A percentile compares a stretch with the other conserved stretches of the same genome.
Conservation (phyloP, 1,284 basidiomycete species). For the Trametes polyzona region DNA sequence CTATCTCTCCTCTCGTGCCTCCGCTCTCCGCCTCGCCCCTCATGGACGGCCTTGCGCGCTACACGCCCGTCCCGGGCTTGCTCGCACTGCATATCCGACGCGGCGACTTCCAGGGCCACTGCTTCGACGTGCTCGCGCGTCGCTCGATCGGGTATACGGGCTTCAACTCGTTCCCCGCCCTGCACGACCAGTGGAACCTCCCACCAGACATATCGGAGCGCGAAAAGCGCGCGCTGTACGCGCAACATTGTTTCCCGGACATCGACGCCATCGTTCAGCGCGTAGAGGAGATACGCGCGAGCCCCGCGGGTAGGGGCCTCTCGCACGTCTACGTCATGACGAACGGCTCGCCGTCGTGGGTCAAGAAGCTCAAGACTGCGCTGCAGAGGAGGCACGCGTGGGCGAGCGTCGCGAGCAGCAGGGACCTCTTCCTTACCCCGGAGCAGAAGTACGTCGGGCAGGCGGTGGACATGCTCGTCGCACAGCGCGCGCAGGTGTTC, state of each 20-base stretch:
- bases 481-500: slow-evolving; percentile 45
- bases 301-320: slow-evolving; percentile 28
- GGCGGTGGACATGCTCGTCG: slow-evolving; percentile 50
- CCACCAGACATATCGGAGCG: slow-evolving; percentile 33
- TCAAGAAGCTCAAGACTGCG: slow-evolving; percentile 34
- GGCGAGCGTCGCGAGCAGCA: slow-evolving; percentile 36
- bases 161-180: slow-evolving; percentile 45
- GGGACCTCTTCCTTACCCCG: slow-evolving; percentile 41
- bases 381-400: slow-evolving; percentile 25
- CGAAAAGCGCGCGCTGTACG: slow-evolving; percentile 36
- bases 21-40: slow-evolving; percentile 17
- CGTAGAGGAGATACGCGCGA: slow-evolving; percentile 35
- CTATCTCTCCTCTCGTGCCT: slow-evolving; percentile 13
- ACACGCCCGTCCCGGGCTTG: slow-evolving; percentile 40
- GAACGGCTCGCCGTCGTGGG: slow-evolving; percentile 39
- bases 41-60: slow-evolving; percentile 16
- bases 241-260: slow-evolving; percentile 45
- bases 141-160: slow-evolving; percentile 46
- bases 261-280: slow-evolving; percentile 45
- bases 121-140: slow-evolving; percentile 44
- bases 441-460: slow-evolving; percentile 45
- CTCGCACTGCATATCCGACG: slow-evolving; percentile 63
- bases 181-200: slow-evolving; percentile 41
- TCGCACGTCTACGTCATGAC: slow-evolving; percentile 42
- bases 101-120: slow-evolving; percentile 62